Conservation (phyloP, 148 eudicot genomes). For the Rhododendron kiyosumense region DNA sequence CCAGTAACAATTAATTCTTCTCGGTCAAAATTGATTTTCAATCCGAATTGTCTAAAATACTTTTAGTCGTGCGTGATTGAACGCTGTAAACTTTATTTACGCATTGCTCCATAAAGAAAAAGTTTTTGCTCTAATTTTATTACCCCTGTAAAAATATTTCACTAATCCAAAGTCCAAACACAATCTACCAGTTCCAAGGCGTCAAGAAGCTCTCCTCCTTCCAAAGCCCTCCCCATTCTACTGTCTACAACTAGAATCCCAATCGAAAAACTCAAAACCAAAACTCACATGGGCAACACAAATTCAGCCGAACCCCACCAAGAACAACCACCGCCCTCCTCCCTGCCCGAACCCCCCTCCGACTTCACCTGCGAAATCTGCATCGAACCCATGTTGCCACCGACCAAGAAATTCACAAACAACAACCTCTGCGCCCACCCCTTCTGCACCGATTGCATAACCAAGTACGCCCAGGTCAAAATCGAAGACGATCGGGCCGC, state of each 20-base stretch:
- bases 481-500: conserved; percentile 28
- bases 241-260: not conserved
- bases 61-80: no score
- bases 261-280: not conserved
- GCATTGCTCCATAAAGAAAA: no score
- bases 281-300: not conserved
- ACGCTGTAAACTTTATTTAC: no score
- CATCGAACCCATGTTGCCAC: conserved; percentile 24
- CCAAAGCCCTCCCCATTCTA: not conserved
- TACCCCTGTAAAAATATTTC: not conserved
- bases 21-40: no score
- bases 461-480: conserved; percentile 32
- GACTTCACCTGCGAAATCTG: conserved; percentile 44
- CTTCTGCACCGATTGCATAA: conserved; percentile 35
- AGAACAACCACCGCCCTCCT: not conserved
- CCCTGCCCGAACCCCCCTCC: not conserved
- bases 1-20: no score
- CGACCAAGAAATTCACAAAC: conserved; percentile 19
- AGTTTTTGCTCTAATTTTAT: not conserved
- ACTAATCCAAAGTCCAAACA: not conserved
- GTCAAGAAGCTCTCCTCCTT: not conserved
- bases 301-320: not conserved
- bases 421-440: conserved; percentile 25
- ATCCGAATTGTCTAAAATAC: no score
- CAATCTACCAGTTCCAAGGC: not conserved